Evolutionary conservation across 2,329 filamentous ascomycete species (phyloP).

Genomic region (Alternaria arborescens): DNA sequence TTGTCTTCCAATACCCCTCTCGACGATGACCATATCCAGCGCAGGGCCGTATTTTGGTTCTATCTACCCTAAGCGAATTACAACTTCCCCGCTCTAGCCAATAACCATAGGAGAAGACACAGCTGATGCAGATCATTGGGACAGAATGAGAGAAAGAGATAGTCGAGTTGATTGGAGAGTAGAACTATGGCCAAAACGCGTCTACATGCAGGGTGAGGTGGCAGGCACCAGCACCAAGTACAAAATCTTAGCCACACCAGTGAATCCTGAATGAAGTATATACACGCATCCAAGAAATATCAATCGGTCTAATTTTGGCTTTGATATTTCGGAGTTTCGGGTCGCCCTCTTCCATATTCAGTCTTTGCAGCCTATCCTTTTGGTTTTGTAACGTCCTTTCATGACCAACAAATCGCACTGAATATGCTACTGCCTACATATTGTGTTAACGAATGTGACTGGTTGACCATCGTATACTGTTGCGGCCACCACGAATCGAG

Average conservation of each 20-base stretch:
- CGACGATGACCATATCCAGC: too few relatives aligned
- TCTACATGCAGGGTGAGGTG: too few relatives aligned
- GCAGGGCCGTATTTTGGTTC: background rate
- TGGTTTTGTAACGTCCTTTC: background rate
- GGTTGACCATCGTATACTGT: background rate
- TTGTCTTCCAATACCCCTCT: background rate
- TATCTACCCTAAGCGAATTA: background rate
- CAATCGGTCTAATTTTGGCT: background rate
- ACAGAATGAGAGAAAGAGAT: too few relatives aligned
- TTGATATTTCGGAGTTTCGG: too few relatives aligned
- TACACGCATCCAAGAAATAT: too few relatives aligned
- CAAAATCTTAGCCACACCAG: too few relatives aligned
- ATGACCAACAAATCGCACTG: background rate
- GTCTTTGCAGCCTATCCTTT: background rate
- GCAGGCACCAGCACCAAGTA: too few relatives aligned
- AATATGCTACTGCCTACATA: background rate
- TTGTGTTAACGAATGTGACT: background rate
- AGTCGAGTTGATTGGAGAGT: too few relatives aligned
- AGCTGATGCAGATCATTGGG: background rate
- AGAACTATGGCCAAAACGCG: too few relatives aligned
- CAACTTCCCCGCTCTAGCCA: background rate
- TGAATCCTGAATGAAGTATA: too few relatives aligned
- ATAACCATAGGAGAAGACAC: background rate
- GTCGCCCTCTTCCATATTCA: background rate
- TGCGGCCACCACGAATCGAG: background rate